Conservation (phyloP, 2,329 filamentous ascomycete species). For the Aspergillus sp. region DNA sequence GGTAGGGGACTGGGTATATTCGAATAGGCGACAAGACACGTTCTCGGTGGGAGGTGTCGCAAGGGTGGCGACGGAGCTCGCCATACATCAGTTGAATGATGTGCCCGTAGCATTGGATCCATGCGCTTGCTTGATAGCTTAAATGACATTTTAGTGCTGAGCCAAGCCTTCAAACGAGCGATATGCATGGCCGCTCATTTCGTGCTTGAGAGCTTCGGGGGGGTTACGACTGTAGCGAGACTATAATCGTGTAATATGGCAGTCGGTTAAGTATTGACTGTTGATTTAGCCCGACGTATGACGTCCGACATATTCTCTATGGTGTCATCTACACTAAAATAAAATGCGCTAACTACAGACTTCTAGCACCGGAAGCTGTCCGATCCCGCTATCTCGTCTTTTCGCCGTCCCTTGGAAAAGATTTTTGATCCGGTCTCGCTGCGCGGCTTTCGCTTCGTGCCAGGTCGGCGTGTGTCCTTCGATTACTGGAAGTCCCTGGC, state of each 20-base stretch:
- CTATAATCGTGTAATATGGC: too few relatives aligned
- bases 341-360: conserved; percentile 2
- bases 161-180: background rate
- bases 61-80: conserved; percentile 7
- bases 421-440: conserved; percentile 22
- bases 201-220: background rate
- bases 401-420: conserved; percentile 5
- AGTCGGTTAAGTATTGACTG: background rate
- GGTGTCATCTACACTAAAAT: conserved; percentile 1
- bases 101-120: conserved; percentile 1
- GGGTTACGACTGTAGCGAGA: background rate
- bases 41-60: background rate
- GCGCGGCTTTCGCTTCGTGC: conserved; percentile 26
- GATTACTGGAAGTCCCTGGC: conserved; percentile 20
- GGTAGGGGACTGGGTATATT: too few relatives aligned
- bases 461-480: conserved; percentile 33
- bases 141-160: background rate
- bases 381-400: conserved; percentile 14
- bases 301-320: background rate
- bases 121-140: background rate
- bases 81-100: conserved; percentile 12
- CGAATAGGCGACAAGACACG: background rate
- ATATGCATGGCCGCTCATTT: background rate
- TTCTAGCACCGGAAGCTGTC: conserved; percentile 9
- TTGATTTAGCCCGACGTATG: background rate